Conservation (phyloP, 352 stramenopile genomes). For the Phytopythium cucurbitacearum region DNA sequence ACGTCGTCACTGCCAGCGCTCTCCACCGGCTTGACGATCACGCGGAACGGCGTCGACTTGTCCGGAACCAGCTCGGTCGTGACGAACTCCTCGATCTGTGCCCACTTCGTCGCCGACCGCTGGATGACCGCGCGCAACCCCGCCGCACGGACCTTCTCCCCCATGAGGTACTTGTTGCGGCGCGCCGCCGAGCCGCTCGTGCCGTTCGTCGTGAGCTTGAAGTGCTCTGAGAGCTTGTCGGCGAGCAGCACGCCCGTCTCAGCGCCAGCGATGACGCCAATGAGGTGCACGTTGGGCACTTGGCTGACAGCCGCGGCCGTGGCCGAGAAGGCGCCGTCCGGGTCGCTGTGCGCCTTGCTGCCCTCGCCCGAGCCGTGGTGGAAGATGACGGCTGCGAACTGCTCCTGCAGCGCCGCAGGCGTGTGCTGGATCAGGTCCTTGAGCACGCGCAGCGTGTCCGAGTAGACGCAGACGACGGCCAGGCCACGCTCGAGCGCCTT, state of each 20-base stretch:
- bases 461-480: constrained; percentile 70
- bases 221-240: constrained; percentile 85
- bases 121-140: constrained; percentile 81
- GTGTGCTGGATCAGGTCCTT: constrained; percentile 70
- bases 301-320: constrained; percentile 32
- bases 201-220: constrained; percentile 87
- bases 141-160: constrained; percentile 70
- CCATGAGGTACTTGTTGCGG: constrained; percentile 90
- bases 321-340: constrained; percentile 20
- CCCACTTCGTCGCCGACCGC: constrained; percentile 71
- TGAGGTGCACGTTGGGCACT: constrained; percentile 45
- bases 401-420: constrained; percentile 34
- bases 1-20: constrained; percentile 94
- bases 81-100: constrained; percentile 81
- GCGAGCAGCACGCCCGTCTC: constrained; percentile 93
- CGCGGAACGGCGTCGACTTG: constrained; percentile 38
- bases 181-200: constrained; percentile 70
- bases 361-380: constrained; percentile 49
- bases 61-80: constrained; percentile 40
- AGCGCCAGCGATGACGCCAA: constrained; percentile 86
- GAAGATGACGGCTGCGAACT: constrained; percentile 67
- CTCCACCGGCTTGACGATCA: constrained; percentile 93
- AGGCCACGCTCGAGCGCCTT: constrained; percentile 86
- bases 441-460: constrained; percentile 73
- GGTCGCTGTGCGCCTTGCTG: constrained; percentile 14